Evolutionary conservation across 208 protist species (phyloP).

Genomic region (Wallacemonas rigidus): DNA sequence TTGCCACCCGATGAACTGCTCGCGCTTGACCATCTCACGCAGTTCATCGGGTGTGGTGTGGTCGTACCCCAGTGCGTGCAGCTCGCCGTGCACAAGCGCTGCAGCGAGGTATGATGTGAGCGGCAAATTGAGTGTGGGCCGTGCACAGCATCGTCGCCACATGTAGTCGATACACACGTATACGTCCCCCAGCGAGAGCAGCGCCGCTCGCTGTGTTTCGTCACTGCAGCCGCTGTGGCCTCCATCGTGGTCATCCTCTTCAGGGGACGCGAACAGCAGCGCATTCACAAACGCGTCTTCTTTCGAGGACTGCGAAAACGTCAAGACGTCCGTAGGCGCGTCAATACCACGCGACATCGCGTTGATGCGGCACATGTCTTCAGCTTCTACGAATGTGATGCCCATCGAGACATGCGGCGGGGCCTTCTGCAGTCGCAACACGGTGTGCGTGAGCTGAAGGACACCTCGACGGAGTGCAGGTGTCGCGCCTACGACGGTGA

Average conservation of each 20-base stretch:
- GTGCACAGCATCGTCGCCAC: slow-evolving; percentile 28
- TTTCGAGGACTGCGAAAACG: slow-evolving; percentile 42
- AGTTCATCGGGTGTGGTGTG: slow-evolving; percentile 62
- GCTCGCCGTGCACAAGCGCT: slow-evolving; percentile 66
- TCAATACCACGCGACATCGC: slow-evolving; percentile 38
- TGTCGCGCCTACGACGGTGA: slow-evolving; percentile 45
- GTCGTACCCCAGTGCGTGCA: slow-evolving; percentile 81
- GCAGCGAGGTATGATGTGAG: slow-evolving; percentile 63
- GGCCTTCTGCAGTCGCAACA: slow-evolving; percentile 46
- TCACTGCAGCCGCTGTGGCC: not conserved
- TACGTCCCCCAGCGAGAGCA: slow-evolving; percentile 68
- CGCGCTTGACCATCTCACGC: slow-evolving; percentile 57
- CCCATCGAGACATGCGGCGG: slow-evolving; percentile 48
- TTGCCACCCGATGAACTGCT: slow-evolving; percentile 53
- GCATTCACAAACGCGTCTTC: slow-evolving; percentile 32
- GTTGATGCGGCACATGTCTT: slow-evolving; percentile 66
- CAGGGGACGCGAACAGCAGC: slow-evolving; percentile 41
- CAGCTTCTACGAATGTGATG: slow-evolving; percentile 43
- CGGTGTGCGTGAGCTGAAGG: slow-evolving; percentile 30
- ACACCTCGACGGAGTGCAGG: slow-evolving; percentile 34
- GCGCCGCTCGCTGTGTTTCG: slow-evolving; percentile 20
- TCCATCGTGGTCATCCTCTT: not conserved
- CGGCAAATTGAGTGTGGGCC: slow-evolving; percentile 49
- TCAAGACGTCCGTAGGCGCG: slow-evolving; percentile 78
- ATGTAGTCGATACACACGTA: slow-evolving; percentile 80